phyloP scores from a whole-genome alignment of 2,329 filamentous ascomycete genomes.

The Colletotrichum sp. region DNA sequence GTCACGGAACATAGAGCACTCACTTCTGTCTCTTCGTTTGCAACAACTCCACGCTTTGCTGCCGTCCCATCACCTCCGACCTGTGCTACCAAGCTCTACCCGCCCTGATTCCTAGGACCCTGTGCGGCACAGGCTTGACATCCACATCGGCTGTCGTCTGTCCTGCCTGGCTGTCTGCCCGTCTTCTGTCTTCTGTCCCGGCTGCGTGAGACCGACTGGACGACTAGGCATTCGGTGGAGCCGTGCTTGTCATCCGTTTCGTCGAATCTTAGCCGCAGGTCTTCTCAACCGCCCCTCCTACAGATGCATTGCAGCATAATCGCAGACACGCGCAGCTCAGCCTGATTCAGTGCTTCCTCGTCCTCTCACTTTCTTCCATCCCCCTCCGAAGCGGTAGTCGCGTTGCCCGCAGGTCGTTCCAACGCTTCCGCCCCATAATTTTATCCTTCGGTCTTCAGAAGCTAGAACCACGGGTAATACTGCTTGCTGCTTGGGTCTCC shows the following conservation, averaged over 20 bases:
- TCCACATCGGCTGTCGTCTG: background rate
- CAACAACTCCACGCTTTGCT: background rate
- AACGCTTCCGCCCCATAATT: slow-evolving; percentile 13
- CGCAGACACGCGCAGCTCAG: slow-evolving; percentile 12
- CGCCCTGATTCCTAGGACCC: background rate
- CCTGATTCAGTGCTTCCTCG: background rate
- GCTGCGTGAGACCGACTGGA: slow-evolving; percentile 2
- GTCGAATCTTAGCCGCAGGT: slow-evolving; percentile 20
- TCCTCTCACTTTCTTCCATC: background rate
- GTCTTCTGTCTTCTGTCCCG: background rate
- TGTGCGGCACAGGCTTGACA: background rate
- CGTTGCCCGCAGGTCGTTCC: background rate
- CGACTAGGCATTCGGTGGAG: slow-evolving; percentile 6
- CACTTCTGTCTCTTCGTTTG: background rate
- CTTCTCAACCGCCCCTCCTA: slow-evolving; percentile 16
- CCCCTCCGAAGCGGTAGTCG: background rate
- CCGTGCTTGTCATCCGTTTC: slow-evolving; percentile 10
- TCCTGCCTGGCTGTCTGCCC: background rate
- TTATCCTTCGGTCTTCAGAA: background rate
- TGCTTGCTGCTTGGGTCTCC: background rate
- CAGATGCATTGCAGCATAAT: slow-evolving; percentile 8
- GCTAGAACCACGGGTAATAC: background rate
- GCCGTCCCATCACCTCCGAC: background rate
- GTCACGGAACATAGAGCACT: background rate
- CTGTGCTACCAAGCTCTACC: background rate